A percentile compares a stretch with the other conserved stretches of the same genome.
Conservation (phyloP, 2,329 filamentous ascomycete genomes). For the Aspergillus sp. region DNA sequence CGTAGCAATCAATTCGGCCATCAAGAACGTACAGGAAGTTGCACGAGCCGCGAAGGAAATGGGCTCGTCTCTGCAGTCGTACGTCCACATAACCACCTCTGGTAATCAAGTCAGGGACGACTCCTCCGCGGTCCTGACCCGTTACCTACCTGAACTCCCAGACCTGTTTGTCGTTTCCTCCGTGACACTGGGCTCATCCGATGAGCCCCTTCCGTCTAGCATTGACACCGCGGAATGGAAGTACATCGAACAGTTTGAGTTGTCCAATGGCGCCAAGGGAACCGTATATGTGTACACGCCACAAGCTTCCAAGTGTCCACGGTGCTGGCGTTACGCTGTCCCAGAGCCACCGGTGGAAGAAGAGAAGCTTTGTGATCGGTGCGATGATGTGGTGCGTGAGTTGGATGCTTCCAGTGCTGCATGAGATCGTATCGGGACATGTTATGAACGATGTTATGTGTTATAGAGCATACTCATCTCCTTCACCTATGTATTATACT, state of each 20-base stretch:
- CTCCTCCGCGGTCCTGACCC: conserved; percentile 18
- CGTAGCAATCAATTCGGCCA: conserved; percentile 50
- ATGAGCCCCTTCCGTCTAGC: conserved; percentile 16
- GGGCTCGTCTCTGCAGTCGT: conserved; percentile 72
- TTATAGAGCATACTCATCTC: neutral
- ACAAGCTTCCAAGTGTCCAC: conserved; percentile 60
- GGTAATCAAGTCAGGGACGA: conserved; percentile 9
- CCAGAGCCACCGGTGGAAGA: conserved; percentile 38
- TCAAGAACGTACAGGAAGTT: conserved; percentile 68
- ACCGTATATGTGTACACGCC: conserved; percentile 41
- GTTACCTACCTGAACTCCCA: conserved; percentile 45
- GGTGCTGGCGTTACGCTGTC: conserved; percentile 86
- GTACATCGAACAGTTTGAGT: conserved; percentile 35
- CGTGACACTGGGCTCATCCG: conserved; percentile 44
- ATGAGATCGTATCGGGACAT: neutral
- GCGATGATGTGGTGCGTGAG: conserved; percentile 54
- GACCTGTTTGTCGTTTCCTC: conserved; percentile 62
- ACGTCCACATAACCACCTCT: conserved; percentile 43
- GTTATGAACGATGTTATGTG: neutral
- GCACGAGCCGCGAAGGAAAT: conserved; percentile 64
- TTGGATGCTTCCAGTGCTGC: conserved; percentile 11
- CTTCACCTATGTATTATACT: too few relatives aligned
- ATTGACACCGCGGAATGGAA: conserved; percentile 33
- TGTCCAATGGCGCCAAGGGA: conserved; percentile 25
- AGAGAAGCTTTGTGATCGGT: conserved; percentile 63